phyloP scores from a whole-genome alignment of 2,329 filamentous ascomycete species.

The Colletotrichum sp. region DNA sequence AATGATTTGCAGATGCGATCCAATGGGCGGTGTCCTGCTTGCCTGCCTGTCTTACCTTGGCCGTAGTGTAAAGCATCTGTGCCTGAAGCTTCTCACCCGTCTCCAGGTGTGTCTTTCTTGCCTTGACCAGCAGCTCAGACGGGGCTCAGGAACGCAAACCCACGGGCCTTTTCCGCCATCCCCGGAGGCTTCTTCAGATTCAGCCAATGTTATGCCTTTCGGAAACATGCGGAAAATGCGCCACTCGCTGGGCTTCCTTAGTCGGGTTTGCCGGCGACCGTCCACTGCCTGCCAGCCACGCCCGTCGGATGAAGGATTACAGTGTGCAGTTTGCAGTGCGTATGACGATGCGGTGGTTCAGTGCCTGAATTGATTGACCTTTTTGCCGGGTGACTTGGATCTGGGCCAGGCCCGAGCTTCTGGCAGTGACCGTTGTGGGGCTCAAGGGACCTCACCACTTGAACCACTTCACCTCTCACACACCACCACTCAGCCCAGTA shows the following conservation, averaged over 20 bases:
- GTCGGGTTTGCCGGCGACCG: not conserved
- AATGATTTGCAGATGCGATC: not conserved
- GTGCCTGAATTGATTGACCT: not conserved
- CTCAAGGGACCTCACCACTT: conserved; percentile 16
- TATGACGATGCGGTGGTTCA: not conserved
- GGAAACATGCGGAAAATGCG: not conserved
- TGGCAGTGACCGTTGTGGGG: conserved; percentile 13
- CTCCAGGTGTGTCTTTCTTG: not conserved
- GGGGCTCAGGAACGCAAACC: not conserved
- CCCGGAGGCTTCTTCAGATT: not conserved
- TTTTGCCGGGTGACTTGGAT: not conserved
- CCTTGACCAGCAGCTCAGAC: not conserved
- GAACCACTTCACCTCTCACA: not conserved
- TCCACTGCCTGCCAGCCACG: not conserved
- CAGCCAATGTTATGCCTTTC: not conserved
- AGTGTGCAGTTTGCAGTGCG: not conserved
- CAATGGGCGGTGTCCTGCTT: not conserved
- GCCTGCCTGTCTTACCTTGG: not conserved
- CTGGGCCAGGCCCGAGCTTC: conserved; percentile 4
- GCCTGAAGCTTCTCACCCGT: not conserved
- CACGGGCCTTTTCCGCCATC: not conserved
- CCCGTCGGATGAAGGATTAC: not conserved
- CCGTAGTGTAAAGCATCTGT: not conserved
- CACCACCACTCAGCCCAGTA: not conserved
- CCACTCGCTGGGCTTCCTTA: not conserved